Evolutionary conservation across 352 stramenopile genomes (phyloP), one percentile per base, ranked within the genome.

Genomic region (Phytopythium delawarense): DNA sequence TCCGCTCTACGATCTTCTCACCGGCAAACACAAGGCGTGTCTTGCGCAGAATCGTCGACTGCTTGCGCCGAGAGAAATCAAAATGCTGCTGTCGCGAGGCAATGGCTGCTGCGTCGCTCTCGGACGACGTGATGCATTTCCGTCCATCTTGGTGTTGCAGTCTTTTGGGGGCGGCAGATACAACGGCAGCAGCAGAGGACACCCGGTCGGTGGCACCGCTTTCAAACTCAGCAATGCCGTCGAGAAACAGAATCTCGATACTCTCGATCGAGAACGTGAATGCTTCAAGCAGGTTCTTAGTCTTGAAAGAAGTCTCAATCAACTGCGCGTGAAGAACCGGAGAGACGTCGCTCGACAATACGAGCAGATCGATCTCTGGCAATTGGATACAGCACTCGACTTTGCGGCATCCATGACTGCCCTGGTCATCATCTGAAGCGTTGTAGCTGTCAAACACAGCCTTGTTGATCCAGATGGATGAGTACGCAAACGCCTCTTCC

Each of bases 301-400:
- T 88, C 45, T 77, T 73, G 46, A 92, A 88, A n/a, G 69, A 59
- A 7, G 84, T 64, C 7, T 81, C 69, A 8, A 84, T 46, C 35
- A 89, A 61, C 39, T 75, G 76, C n/a, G 71, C 76, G 63, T 92
- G 71, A 30, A 92, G 59, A 40, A 90, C 84, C 6, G 83, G 81
- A 1, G 83, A 90, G 2, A 72, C 72, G 30, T 88, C 81, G 0
- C 79, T 86, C 30, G 74, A 84, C 35, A 89, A 69, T 21, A 89
- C 63, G 30, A 89, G 78, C 16, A 92, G 54, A 34, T 92, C 81
- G 6, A 92, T 73, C 37, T 88, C 62, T 5, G 83, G 83, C n/a
- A 92, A 48, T 48, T 69, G 69, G 25, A 92, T 70, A 25, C 55
- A 79, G 28, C 88, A 79, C 59, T 82, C 72, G 11, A 92, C 72